phyloP scores from a whole-genome alignment of 2,329 filamentous ascomycete species.

The Alternaria hordeiaustralica region DNA sequence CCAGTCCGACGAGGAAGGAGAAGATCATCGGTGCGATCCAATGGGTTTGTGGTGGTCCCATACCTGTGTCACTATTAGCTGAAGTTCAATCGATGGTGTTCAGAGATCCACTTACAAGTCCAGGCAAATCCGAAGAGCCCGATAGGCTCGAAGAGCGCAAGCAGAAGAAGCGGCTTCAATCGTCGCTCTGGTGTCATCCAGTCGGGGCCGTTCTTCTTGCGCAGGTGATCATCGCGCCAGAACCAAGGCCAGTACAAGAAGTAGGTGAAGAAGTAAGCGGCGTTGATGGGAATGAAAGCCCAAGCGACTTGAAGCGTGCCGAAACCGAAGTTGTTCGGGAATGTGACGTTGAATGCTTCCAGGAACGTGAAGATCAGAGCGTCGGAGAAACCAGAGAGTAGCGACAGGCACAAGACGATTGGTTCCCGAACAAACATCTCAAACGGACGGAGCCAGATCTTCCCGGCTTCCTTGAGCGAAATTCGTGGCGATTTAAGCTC shows the following conservation, averaged over 20 bases:
- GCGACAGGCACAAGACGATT: conserved; percentile 73
- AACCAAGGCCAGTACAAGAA: conserved; percentile 62
- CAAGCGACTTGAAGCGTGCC: conserved; percentile 63
- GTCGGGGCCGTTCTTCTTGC: conserved; percentile 47
- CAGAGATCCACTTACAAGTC: conserved; percentile 55
- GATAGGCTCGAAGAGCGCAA: conserved; percentile 66
- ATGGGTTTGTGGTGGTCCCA: conserved; percentile 64
- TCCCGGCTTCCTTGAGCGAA: conserved; percentile 44
- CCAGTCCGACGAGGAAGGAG: conserved; percentile 70
- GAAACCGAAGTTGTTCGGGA: conserved; percentile 68
- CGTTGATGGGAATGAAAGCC: conserved; percentile 57
- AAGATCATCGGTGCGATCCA: conserved; percentile 74
- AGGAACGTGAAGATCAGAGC: conserved; percentile 80
- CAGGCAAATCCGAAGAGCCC: conserved; percentile 74
- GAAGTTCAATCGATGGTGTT: neutral
- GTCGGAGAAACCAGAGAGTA: conserved; percentile 76
- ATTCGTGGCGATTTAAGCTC: conserved; percentile 60
- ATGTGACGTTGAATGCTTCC: conserved; percentile 71
- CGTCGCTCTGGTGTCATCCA: conserved; percentile 65
- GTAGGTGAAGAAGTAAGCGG: conserved; percentile 71
- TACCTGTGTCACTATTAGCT: conserved; percentile 21
- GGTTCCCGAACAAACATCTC: conserved; percentile 76
- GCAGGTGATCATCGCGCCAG: conserved; percentile 49
- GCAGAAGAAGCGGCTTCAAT: conserved; percentile 67
- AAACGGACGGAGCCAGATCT: conserved; percentile 60